Conservation (phyloP, 2,329 filamentous ascomycete species). For the Claviceps monticola region DNA sequence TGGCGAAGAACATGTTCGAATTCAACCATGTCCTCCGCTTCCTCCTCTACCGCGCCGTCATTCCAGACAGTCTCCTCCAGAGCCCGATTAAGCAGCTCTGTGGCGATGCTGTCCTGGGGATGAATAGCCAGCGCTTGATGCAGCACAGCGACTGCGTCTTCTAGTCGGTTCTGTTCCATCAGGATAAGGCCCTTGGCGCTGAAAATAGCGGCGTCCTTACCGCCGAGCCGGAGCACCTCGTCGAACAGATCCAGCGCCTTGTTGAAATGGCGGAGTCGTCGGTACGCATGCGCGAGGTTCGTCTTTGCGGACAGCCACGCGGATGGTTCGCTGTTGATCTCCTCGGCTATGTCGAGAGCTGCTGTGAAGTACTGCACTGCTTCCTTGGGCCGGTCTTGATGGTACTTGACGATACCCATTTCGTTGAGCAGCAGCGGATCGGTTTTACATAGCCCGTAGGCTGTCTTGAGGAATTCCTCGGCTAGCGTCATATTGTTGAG, state of each 20-base stretch:
- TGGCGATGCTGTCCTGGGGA: conserved; percentile 70
- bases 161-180: conserved; percentile 59
- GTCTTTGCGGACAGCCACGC: conserved; percentile 75
- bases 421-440: conserved; percentile 91
- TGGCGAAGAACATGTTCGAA: conserved; percentile 40
- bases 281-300: conserved; percentile 80
- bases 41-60: conserved; percentile 31
- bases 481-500: conserved; percentile 90
- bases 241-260: conserved; percentile 73
- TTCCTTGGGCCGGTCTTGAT: conserved; percentile 65
- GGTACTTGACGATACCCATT: conserved; percentile 89
- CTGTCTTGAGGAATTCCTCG: conserved; percentile 85
- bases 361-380: conserved; percentile 66
- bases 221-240: conserved; percentile 69
- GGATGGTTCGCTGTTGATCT: conserved; percentile 68
- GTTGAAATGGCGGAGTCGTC: conserved; percentile 54
- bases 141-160: conserved; percentile 66
- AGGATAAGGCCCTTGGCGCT: conserved; percentile 72
- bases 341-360: conserved; percentile 62
- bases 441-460: conserved; percentile 66
- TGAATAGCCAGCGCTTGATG: conserved; percentile 73
- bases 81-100: conserved; percentile 61
- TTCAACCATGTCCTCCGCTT: conserved; percentile 30
- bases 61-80: conserved; percentile 44
- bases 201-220: conserved; percentile 67